Conservation (phyloP, 306 rosid genomes). For the Prunus dulcis region DNA sequence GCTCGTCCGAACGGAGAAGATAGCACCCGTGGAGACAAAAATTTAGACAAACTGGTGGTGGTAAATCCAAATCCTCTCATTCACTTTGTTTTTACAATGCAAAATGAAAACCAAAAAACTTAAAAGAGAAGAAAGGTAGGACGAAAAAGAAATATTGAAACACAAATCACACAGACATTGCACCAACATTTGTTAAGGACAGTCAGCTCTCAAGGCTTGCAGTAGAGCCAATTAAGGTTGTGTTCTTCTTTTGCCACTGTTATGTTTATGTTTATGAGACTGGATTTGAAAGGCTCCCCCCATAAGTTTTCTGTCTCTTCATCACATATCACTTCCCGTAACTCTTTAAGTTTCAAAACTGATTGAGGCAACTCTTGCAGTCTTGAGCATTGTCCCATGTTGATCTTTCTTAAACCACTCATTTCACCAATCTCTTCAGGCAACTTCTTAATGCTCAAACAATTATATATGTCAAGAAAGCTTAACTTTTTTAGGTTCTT, state of each 20-base stretch:
- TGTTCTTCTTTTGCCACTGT: slow-evolving; percentile 20
- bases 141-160: too few relatives aligned
- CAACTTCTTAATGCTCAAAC: slow-evolving; percentile 32
- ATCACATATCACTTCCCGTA: slow-evolving; percentile 4
- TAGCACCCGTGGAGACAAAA: too few relatives aligned
- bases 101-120: too few relatives aligned
- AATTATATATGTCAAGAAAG: slow-evolving; percentile 47
- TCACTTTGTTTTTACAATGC: too few relatives aligned
- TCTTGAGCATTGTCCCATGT: not conserved
- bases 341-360: slow-evolving; percentile 20
- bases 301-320: too few relatives aligned
- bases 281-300: not conserved
- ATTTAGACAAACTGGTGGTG: too few relatives aligned
- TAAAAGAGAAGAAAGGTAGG: too few relatives aligned
- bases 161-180: too few relatives aligned
- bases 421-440: slow-evolving; percentile 45
- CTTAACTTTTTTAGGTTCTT: slow-evolving; percentile 24
- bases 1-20: too few relatives aligned
- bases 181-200: not conserved
- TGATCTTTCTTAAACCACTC: slow-evolving; percentile 18
- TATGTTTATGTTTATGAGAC: not conserved
- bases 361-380: slow-evolving; percentile 31
- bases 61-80: too few relatives aligned
- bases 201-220: not conserved
- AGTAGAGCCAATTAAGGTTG: slow-evolving; percentile 33